Conservation (phyloP, 169 alveolate genomes). For the Eimeria maxima region DNA sequence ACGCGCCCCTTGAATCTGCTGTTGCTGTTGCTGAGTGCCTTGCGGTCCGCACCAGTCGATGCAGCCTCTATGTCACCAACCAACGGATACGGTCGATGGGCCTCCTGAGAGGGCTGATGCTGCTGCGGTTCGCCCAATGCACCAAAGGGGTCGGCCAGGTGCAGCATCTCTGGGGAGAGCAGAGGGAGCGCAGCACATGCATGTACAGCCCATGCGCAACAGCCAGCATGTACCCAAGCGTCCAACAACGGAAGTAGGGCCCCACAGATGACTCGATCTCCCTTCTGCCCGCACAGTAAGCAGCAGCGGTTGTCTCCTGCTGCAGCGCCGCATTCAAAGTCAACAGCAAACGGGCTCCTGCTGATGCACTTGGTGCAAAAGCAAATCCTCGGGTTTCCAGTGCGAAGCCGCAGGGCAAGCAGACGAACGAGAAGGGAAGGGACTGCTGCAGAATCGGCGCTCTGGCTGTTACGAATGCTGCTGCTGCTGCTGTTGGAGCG, state of each 20-base stretch:
- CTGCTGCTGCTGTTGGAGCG: neutral
- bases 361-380: constrained; percentile 38
- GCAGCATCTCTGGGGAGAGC: constrained; percentile 70
- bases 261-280: constrained; percentile 39
- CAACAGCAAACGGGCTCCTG: neutral
- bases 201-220: constrained; percentile 56
- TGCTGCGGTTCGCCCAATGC: neutral
- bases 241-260: constrained; percentile 69
- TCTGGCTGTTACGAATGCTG: neutral
- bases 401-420: constrained; percentile 63
- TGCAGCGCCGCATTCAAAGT: neutral
- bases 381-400: constrained; percentile 51
- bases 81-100: neutral
- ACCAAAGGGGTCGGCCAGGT: constrained; percentile 26
- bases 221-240: constrained; percentile 61
- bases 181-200: neutral
- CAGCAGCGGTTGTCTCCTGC: constrained; percentile 41
- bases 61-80: neutral
- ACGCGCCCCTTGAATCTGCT: constrained; percentile 7
- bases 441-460: neutral
- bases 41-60: neutral
- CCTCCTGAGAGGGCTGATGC: neutral
- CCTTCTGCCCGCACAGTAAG: constrained; percentile 57
- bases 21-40: neutral
- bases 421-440: constrained; percentile 79